A percentile compares a stretch with the other conserved stretches of the same genome.
These are phyloP conservation scores for Chalciporus sphaerocephalus DNA, from an alignment of 768 basidiomycete genomes.

Conservation along the genomic window DNA sequence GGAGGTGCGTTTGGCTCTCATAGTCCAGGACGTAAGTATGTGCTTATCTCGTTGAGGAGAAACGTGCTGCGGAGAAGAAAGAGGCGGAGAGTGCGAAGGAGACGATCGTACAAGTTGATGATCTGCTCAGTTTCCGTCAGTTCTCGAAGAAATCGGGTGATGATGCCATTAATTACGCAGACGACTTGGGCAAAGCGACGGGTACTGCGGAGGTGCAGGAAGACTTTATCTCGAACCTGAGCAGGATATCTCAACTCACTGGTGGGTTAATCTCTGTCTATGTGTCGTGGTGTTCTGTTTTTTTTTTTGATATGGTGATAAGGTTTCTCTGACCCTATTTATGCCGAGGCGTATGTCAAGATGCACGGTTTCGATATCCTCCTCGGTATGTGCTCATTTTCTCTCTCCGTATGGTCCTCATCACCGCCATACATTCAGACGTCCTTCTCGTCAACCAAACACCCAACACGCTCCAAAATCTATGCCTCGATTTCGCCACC, in stretches of 20 bases:
- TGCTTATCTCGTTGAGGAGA: too few species aligned
- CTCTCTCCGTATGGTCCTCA: not conserved
- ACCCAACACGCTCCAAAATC: constrained; percentile 87
- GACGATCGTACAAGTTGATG: constrained; percentile 84
- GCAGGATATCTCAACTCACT: constrained; percentile 88
- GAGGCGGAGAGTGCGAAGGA: constrained; percentile 68
- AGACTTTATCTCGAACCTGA: constrained; percentile 92
- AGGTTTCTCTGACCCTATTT: constrained; percentile 98
- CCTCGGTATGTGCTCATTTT: constrained; percentile 51
- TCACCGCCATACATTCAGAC: constrained; percentile 42
- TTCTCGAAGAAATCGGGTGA: constrained; percentile 89
- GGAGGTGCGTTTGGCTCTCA: constrained; percentile 51
- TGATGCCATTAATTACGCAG: constrained; percentile 79
- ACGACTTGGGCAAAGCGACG: constrained; percentile 86
- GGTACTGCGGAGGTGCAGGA: constrained; percentile 79
- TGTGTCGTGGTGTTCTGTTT: not conserved
- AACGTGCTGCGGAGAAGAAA: constrained; percentile 88
- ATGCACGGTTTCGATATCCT: constrained; percentile 97
- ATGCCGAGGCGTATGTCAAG: constrained; percentile 96
- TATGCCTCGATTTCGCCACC: constrained; percentile 96
- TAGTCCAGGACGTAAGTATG: too few species aligned
- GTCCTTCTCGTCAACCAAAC: constrained; percentile 98
- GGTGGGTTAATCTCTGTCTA: constrained; percentile 41
- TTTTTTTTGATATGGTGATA: constrained; percentile 1
- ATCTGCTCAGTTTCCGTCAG: constrained; percentile 86